A percentile compares a stretch with the other conserved stretches of the same genome.
These are phyloP conservation scores for Cenococcum geophilum DNA, from an alignment of 495 filamentous ascomycete species.

Conservation along the genomic window DNA sequence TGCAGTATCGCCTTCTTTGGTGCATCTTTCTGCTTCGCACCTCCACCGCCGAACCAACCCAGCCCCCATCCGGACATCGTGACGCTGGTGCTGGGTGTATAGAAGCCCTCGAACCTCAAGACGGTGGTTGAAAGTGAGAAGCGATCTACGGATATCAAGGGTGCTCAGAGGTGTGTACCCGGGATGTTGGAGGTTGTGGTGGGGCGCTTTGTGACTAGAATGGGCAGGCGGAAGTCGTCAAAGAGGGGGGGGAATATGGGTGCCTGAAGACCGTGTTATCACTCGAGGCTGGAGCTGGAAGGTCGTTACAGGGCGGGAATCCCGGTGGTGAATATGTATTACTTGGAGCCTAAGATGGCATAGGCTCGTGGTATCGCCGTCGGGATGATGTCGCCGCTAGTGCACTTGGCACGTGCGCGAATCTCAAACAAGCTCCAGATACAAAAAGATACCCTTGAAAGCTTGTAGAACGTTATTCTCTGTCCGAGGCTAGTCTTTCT, in stretches of 20 bases:
- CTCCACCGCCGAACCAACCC: constrained; percentile 39
- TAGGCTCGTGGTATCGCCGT: not conserved
- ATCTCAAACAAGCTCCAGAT: no score
- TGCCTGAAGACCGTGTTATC: not conserved
- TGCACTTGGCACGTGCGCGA: not conserved
- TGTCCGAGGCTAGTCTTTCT: not conserved
- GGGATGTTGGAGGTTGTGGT: not conserved
- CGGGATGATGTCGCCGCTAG: not conserved
- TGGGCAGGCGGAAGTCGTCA: not conserved
- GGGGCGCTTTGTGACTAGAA: not conserved
- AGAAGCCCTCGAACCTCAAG: not conserved
- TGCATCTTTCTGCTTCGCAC: constrained; percentile 80
- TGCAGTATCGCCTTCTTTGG: constrained; percentile 95
- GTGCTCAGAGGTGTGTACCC: not conserved
- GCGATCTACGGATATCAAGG: constrained; percentile 3
- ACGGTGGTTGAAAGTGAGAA: not conserved
- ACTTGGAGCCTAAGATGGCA: not conserved
- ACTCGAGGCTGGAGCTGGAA: not conserved
- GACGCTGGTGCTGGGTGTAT: not conserved
- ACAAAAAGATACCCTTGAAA: no score
- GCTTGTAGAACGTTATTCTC: not conserved
- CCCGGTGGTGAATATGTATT: not conserved
- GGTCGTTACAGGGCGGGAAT: not conserved
- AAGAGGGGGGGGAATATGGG: not conserved
- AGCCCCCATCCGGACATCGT: constrained; percentile 39